Percentiles rank a stretch among this genome's conserved stretches.
These are phyloP conservation scores for Dendryphion nanum DNA, from an alignment of 2,329 filamentous ascomycete genomes.

Conservation along the genomic window DNA sequence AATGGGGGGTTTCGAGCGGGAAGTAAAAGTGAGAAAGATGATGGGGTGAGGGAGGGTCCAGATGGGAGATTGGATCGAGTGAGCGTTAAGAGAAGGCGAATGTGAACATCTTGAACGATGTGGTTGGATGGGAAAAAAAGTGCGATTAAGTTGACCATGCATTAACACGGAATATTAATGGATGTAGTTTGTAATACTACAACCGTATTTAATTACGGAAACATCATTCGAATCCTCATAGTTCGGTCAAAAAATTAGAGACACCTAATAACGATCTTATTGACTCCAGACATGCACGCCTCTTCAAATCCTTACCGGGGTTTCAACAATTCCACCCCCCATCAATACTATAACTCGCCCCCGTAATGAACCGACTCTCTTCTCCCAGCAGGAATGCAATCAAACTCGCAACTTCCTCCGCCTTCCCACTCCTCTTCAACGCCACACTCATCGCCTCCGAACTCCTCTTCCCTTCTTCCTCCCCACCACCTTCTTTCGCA, in stretches of 20 bases:
- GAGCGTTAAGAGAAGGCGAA: conserved; percentile 1
- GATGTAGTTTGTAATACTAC: too few species aligned
- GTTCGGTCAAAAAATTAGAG: too few species aligned
- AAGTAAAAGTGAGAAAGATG: background rate
- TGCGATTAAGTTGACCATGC: too few species aligned
- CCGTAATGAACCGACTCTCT: conserved; percentile 46
- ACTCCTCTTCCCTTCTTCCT: background rate
- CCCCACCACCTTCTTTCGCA: background rate
- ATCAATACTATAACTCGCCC: conserved; percentile 44
- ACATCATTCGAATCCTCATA: too few species aligned
- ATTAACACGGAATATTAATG: too few species aligned
- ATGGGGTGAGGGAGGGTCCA: background rate
- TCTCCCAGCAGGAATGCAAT: conserved; percentile 47
- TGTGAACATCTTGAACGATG: too few species aligned
- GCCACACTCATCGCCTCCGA: conserved; percentile 8
- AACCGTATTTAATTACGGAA: too few species aligned
- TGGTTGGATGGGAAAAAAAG: too few species aligned
- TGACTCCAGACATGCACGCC: too few species aligned
- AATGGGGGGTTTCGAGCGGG: background rate
- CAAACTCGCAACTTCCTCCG: conserved; percentile 40
- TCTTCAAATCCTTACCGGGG: too few species aligned
- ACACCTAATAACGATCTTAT: too few species aligned
- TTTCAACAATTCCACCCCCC: too few species aligned
- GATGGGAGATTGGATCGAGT: background rate
- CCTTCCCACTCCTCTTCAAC: conserved; percentile 14